These are phyloP conservation scores for Microdochium nivale DNA, from an alignment of 2,329 filamentous ascomycete genomes.

Conservation along the genomic window DNA sequence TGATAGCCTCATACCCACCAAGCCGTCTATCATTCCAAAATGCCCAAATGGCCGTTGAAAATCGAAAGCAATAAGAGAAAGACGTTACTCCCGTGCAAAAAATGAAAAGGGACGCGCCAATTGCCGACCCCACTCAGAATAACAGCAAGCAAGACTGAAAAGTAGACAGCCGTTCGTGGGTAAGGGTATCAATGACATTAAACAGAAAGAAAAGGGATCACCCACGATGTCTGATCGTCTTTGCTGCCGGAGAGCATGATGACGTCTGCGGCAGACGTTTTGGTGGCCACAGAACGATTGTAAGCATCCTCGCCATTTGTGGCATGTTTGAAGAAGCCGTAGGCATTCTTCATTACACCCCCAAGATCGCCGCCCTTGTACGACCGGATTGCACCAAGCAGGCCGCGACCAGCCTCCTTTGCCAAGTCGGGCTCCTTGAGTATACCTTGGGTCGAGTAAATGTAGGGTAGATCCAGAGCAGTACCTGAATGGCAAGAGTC, in stretches of 20 bases:
- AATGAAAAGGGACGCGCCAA: no score
- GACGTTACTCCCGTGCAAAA: no score
- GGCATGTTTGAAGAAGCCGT: conserved; percentile 81
- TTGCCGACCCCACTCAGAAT: no score
- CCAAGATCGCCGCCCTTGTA: conserved; percentile 80
- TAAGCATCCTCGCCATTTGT: conserved; percentile 67
- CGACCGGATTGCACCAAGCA: conserved; percentile 63
- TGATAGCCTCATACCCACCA: no score
- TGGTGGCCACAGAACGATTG: conserved; percentile 74
- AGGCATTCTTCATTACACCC: conserved; percentile 71
- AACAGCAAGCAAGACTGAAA: conserved; percentile 10
- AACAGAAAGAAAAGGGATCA: conserved; percentile 23
- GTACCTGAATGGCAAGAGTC: conserved; percentile 76
- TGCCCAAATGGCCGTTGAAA: no score
- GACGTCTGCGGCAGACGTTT: conserved; percentile 90
- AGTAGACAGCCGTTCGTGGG: neutral
- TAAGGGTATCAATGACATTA: neutral
- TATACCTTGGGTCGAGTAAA: conserved; percentile 72
- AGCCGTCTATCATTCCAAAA: no score
- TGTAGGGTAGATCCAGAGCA: conserved; percentile 67
- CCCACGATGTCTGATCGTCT: conserved; percentile 83
- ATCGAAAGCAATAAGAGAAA: no score
- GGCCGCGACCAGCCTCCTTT: conserved; percentile 67
- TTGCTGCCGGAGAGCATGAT: conserved; percentile 98
- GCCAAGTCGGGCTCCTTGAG: conserved; percentile 76